Evolutionary conservation across 257 asterid genomes (phyloP).

Genomic region (Nicotiana attenuata): DNA sequence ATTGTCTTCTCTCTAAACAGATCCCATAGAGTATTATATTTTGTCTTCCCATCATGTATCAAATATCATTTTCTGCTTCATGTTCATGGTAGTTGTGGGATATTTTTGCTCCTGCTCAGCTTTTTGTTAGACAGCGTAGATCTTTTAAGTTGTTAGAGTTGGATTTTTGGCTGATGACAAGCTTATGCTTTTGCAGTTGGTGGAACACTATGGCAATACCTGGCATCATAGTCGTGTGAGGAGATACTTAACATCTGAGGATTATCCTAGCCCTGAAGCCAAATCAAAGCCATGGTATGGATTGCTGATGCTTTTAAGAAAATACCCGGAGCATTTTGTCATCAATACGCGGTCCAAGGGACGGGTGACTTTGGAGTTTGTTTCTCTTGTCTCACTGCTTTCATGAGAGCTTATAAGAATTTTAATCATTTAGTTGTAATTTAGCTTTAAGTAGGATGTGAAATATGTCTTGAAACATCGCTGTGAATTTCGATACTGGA

Average conservation of each 20-base stretch:
- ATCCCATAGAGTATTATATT: not conserved
- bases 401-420: slow-evolving; percentile 32
- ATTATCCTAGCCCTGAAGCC: slow-evolving; percentile 55
- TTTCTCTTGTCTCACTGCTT: slow-evolving; percentile 81
- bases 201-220: slow-evolving; percentile 55
- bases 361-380: slow-evolving; percentile 63
- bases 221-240: slow-evolving; percentile 95
- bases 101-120: not conserved
- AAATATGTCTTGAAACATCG: not conserved
- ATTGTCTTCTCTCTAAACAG: not conserved
- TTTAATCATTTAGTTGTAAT: not conserved
- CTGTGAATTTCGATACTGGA: not conserved
- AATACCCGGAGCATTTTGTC: slow-evolving; percentile 89
- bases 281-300: slow-evolving; percentile 90
- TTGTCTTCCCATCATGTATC: not conserved
- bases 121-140: not conserved
- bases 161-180: not conserved
- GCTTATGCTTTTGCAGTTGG: slow-evolving; percentile 45
- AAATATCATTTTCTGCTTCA: not conserved
- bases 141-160: not conserved
- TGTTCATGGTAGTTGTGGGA: not conserved
- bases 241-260: slow-evolving; percentile 77
- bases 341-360: slow-evolving; percentile 88
- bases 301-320: slow-evolving; percentile 71
- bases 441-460: not conserved